phyloP scores from a whole-genome alignment of 257 asterid species.

The Eustoma russellianum region DNA sequence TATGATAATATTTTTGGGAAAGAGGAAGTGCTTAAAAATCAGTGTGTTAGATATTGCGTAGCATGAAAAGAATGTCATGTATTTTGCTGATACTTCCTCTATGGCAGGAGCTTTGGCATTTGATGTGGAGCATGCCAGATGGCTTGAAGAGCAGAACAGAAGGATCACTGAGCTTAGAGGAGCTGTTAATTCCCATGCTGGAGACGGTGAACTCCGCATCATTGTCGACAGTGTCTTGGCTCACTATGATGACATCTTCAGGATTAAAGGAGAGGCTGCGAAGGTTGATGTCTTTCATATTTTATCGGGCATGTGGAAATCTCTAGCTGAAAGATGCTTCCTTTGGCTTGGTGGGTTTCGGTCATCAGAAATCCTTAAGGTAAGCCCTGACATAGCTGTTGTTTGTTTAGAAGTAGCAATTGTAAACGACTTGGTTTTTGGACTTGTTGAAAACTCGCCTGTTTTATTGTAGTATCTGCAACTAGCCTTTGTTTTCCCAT shows the following conservation, averaged over 20 bases:
- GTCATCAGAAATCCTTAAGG: conserved; percentile 92
- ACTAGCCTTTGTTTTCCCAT: no score
- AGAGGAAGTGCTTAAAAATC: no score
- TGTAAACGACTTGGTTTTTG: no score
- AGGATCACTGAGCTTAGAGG: conserved; percentile 88
- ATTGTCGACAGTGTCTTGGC: conserved; percentile 80
- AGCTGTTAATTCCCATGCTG: conserved; percentile 90
- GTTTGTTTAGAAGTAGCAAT: no score
- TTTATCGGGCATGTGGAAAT: conserved; percentile 96
- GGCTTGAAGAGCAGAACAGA: conserved; percentile 92
- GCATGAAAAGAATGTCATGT: background rate
- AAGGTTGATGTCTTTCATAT: conserved; percentile 91
- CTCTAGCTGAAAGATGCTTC: conserved; percentile 96
- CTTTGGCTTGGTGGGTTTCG: conserved; percentile 99
- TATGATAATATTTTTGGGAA: no score
- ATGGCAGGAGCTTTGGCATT: conserved; percentile 90
- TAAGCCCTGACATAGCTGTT: conserved; percentile 3
- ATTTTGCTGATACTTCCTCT: conserved; percentile 12
- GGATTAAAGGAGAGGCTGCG: conserved; percentile 92
- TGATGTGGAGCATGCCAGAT: conserved; percentile 91
- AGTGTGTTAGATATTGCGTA: no score
- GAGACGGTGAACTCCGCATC: conserved; percentile 89
- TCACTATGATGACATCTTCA: conserved; percentile 81
- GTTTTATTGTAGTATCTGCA: background rate
- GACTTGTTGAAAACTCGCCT: no score